These are phyloP conservation scores for Solanum virginianum DNA, from an alignment of 257 asterid genomes.

Conservation along the genomic window DNA sequence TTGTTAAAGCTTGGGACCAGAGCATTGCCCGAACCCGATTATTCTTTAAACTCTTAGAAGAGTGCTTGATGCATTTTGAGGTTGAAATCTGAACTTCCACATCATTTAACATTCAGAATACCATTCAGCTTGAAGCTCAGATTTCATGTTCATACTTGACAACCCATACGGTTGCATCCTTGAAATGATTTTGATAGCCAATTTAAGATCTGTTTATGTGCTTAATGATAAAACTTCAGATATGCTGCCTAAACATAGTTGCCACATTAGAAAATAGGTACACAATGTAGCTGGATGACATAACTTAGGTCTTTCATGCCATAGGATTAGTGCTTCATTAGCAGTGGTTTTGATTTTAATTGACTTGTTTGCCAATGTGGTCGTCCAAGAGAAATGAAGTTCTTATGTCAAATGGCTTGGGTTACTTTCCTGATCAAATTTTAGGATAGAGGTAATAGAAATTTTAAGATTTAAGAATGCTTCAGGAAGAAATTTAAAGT, in stretches of 20 bases:
- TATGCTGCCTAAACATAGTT: background rate
- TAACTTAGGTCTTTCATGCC: background rate
- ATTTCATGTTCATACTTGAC: background rate
- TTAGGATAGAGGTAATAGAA: background rate
- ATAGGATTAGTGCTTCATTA: background rate
- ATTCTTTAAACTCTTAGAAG: conserved; percentile 95
- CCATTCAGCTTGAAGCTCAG: background rate
- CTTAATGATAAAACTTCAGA: background rate
- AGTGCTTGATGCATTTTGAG: conserved; percentile 88
- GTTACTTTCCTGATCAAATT: background rate
- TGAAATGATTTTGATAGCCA: background rate
- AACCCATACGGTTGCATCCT: background rate
- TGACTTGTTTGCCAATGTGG: background rate
- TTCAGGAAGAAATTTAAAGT: background rate
- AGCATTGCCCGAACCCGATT: conserved; percentile 99
- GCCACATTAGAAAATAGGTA: background rate
- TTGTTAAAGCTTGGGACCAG: conserved; percentile 97
- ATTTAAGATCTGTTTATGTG: background rate
- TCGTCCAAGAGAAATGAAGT: background rate
- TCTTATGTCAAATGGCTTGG: background rate
- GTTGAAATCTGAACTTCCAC: conserved; percentile 18
- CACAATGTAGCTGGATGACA: background rate
- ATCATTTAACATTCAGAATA: background rate
- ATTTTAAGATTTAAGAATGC: background rate
- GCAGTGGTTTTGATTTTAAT: background rate